phyloP scores from a whole-genome alignment of 1,139 yeast species.

The Arxiozyma slooffiae region DNA sequence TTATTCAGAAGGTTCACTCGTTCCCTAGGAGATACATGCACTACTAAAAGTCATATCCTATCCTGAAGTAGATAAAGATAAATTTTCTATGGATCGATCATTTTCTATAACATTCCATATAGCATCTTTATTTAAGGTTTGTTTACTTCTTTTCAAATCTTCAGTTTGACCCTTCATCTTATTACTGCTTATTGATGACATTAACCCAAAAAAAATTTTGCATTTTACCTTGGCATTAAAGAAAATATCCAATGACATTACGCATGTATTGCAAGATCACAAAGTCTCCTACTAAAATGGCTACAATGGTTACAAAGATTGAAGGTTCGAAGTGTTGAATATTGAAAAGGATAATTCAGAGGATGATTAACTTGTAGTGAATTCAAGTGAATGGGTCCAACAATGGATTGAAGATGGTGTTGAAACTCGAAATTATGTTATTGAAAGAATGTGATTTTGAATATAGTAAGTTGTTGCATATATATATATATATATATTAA shows the following conservation, averaged over 20 bases:
- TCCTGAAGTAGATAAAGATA: conserved; percentile 36
- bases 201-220: conserved; percentile 39
- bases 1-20: too few relatives aligned
- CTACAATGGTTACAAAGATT: conserved; percentile 65
- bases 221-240: conserved; percentile 63
- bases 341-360: conserved; percentile 9
- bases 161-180: conserved; percentile 2
- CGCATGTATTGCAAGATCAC: conserved; percentile 70
- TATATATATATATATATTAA: background rate
- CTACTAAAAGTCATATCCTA: conserved; percentile 83
- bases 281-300: conserved; percentile 86
- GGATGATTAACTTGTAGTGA: conserved; percentile 40
- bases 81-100: conserved; percentile 37
- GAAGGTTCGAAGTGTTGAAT: conserved; percentile 3
- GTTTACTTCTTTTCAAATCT: conserved; percentile 29
- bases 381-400: conserved; percentile 92
- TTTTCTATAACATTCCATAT: conserved; percentile 62
- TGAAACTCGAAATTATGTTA: conserved; percentile 81
- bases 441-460: conserved; percentile 72
- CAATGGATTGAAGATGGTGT: conserved; percentile 87
- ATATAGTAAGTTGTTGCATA: background rate
- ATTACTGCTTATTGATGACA: conserved; percentile 29
- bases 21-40: conserved; percentile 33
- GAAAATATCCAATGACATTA: conserved; percentile 70
- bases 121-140: conserved; percentile 51